Percentiles rank a stretch among this genome's conserved stretches.
Evolutionary conservation across 371 early-diverging fungal species (phyloP).

Genomic region (Amoeboradix gromovi): DNA sequence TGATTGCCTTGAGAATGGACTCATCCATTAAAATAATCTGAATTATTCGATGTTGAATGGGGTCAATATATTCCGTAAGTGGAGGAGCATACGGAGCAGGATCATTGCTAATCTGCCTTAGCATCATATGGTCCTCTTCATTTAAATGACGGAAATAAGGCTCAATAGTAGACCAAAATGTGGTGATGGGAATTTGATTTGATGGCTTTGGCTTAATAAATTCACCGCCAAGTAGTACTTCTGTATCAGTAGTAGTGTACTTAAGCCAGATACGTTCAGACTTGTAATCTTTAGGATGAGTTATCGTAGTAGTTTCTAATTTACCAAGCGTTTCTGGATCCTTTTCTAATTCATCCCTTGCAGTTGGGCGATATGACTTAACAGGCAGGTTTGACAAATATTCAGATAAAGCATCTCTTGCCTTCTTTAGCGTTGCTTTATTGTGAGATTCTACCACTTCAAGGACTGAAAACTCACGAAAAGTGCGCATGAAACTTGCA

Average conservation of each 20-base stretch:
- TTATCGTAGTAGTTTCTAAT: background rate
- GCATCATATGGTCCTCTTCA: background rate
- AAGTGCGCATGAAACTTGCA: too few species aligned
- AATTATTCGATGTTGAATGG: background rate
- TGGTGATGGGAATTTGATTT: background rate
- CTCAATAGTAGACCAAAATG: background rate
- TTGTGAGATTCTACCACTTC: too few species aligned
- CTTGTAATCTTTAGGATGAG: background rate
- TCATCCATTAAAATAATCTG: background rate
- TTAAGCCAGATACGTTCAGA: background rate
- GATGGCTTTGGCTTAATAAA: background rate
- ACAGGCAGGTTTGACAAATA: too few species aligned
- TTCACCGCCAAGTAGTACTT: background rate
- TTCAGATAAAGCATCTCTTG: too few species aligned
- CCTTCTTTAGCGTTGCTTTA: too few species aligned
- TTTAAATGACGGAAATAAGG: background rate
- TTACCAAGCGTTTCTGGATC: background rate
- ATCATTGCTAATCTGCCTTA: background rate
- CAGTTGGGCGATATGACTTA: too few species aligned
- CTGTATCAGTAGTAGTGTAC: background rate
- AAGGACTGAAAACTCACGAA: too few species aligned
- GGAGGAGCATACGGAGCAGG: background rate
- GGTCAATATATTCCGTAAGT: background rate
- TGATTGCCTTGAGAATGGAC: background rate
- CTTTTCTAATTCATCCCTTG: too few species aligned